Conservation (phyloP, 2,329 filamentous ascomycete species). For the Microsporum canis region DNA sequence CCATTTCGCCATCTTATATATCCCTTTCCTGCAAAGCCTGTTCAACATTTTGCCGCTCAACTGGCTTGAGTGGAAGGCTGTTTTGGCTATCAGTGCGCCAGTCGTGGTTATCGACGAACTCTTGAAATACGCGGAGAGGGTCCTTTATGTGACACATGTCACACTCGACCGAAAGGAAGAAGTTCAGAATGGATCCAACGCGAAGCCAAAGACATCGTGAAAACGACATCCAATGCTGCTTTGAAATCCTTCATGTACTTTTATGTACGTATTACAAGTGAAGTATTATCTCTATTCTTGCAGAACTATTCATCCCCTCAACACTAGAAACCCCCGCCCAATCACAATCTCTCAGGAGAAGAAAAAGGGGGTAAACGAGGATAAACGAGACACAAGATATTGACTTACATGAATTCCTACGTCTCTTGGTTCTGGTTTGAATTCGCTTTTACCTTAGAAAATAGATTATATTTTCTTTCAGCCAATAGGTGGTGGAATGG, state of each 20-base stretch:
- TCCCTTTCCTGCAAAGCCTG: constrained; percentile 72
- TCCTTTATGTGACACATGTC: constrained; percentile 40
- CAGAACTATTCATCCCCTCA: not conserved
- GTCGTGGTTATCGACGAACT: constrained; percentile 84
- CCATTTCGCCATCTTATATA: constrained; percentile 89
- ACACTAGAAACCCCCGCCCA: not conserved
- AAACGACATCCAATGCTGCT: not conserved
- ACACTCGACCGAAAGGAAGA: constrained; percentile 6
- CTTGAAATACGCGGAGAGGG: constrained; percentile 66
- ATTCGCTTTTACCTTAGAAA: not conserved
- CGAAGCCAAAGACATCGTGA: constrained; percentile 29
- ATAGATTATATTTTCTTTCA: not conserved
- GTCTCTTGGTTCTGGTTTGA: not conserved
- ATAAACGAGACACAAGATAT: not conserved
- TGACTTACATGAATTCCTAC: not conserved
- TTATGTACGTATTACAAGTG: not conserved
- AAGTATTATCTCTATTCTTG: not conserved
- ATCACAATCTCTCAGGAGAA: not conserved
- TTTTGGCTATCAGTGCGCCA: constrained; percentile 74
- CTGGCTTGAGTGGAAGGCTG: constrained; percentile 82
- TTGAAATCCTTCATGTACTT: not conserved
- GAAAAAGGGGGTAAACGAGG: not conserved
- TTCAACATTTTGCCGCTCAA: constrained; percentile 88
- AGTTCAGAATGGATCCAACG: constrained; percentile 22
- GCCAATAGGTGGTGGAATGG: not conserved